Evolutionary conservation across 2,329 filamentous ascomycete genomes (phyloP).

Genomic region (Macrophomina phaseolina): DNA sequence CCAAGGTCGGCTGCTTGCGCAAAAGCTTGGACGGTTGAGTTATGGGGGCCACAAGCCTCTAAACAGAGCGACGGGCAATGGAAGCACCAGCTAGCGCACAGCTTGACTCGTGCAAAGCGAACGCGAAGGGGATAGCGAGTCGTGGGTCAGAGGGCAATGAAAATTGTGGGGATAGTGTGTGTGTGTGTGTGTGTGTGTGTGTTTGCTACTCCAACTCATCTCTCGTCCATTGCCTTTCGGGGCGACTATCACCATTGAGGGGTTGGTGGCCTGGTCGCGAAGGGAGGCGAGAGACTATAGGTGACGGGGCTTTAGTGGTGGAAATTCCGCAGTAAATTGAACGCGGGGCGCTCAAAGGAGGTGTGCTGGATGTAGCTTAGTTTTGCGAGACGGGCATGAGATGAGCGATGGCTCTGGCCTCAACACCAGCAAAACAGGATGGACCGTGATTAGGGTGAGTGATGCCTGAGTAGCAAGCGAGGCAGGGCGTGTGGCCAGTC

Average conservation of each 20-base stretch:
- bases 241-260: slow-evolving; percentile 3
- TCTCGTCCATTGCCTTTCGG: slow-evolving; percentile 2
- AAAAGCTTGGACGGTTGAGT: slow-evolving; percentile 14
- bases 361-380: slow-evolving; percentile 10
- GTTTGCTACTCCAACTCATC: slow-evolving; percentile 15
- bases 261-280: background rate
- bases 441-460: background rate
- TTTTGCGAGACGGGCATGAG: slow-evolving; percentile 7
- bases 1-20: background rate
- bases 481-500: background rate
- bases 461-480: slow-evolving; percentile 18
- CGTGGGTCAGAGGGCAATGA: slow-evolving; percentile 13
- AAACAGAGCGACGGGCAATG: slow-evolving; percentile 5
- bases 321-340: slow-evolving; percentile 17
- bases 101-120: slow-evolving; percentile 21
- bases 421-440: background rate
- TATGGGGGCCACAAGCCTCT: background rate
- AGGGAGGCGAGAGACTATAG: slow-evolving; percentile 9
- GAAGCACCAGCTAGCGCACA: background rate
- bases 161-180: slow-evolving; percentile 1
- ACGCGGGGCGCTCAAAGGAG: background rate
- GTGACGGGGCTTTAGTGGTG: slow-evolving; percentile 8
- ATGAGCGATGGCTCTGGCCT: background rate
- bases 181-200: background rate
- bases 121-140: slow-evolving; percentile 7